Evolutionary conservation across 352 stramenopile genomes (phyloP).

Genomic region (Pythium biforme): DNA sequence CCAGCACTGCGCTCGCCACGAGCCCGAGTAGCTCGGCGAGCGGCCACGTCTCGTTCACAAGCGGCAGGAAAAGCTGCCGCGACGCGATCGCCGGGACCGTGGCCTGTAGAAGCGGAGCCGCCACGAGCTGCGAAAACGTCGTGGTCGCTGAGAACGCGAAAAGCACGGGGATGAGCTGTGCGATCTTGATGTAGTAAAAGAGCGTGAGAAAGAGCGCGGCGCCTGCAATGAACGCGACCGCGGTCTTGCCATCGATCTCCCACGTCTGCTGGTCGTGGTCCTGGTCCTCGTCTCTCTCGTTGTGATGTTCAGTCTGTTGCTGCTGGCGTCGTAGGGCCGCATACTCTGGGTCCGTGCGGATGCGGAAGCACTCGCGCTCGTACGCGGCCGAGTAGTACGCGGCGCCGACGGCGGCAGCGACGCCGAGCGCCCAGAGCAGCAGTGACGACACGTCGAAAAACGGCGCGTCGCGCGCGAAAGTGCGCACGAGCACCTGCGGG

Average conservation of each 20-base stretch:
- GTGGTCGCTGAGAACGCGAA: slow-evolving; percentile 54
- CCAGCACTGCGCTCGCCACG: slow-evolving; percentile 34
- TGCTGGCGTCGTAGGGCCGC: slow-evolving; percentile 21
- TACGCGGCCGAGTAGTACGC: slow-evolving; percentile 56
- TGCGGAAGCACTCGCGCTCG: slow-evolving; percentile 25
- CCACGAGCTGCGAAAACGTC: slow-evolving; percentile 58
- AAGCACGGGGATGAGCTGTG: slow-evolving; percentile 57
- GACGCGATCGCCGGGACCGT: slow-evolving; percentile 35
- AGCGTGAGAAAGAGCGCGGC: slow-evolving; percentile 62
- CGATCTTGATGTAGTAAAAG: slow-evolving; percentile 72
- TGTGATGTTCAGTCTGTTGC: slow-evolving; percentile 21
- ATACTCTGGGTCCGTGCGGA: slow-evolving; percentile 24
- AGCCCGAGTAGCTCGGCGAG: slow-evolving; percentile 56
- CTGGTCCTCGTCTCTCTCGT: slow-evolving; percentile 5
- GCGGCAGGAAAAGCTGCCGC: slow-evolving; percentile 36
- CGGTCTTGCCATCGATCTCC: slow-evolving; percentile 61
- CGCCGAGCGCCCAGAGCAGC: slow-evolving; percentile 59
- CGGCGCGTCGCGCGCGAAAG: slow-evolving; percentile 45
- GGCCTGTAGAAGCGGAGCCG: slow-evolving; percentile 37
- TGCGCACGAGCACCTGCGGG: slow-evolving; percentile 40
- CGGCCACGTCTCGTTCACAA: slow-evolving; percentile 37
- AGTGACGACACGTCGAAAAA: slow-evolving; percentile 60
- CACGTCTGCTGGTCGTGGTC: slow-evolving; percentile 36
- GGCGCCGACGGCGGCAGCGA: slow-evolving; percentile 53
- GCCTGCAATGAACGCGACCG: slow-evolving; percentile 61